Evolutionary conservation across 441 rosid genomes (phyloP).

Genomic region (Dalechampia spathulata): DNA sequence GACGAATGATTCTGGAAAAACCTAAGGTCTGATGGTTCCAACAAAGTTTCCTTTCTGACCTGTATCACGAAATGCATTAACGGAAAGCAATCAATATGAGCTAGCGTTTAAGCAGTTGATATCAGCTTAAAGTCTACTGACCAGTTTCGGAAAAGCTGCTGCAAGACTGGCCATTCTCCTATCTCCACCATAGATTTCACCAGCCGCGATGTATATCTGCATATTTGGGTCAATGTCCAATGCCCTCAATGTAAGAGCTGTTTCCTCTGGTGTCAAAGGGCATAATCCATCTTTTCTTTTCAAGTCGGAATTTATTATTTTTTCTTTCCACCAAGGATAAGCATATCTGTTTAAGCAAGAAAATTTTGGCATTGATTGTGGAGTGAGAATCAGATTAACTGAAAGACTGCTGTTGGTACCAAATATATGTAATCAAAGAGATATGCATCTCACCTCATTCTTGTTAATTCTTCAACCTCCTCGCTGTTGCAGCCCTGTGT

Average conservation of each 20-base stretch:
- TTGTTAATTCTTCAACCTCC: conserved; percentile 78
- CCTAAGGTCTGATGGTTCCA: conserved; percentile 66
- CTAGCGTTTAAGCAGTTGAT: background rate
- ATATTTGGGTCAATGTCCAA: conserved; percentile 65
- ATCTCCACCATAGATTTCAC: conserved; percentile 84
- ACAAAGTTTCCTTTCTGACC: conserved; percentile 84
- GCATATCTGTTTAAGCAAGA: conserved; percentile 54
- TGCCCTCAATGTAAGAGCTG: conserved; percentile 72
- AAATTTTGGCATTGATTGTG: conserved; percentile 5
- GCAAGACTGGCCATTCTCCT: conserved; percentile 71
- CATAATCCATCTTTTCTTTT: conserved; percentile 91
- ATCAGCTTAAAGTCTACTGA: conserved; percentile 27
- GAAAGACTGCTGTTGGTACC: conserved; percentile 3
- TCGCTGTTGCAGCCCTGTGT: conserved; percentile 74
- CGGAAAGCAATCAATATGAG: background rate
- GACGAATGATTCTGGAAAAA: conserved; percentile 89
- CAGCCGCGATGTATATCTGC: conserved; percentile 86
- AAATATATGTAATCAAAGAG: background rate
- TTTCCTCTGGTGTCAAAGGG: conserved; percentile 94
- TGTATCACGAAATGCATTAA: conserved; percentile 27
- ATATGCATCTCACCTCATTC: conserved; percentile 61
- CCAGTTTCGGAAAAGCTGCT: conserved; percentile 66
- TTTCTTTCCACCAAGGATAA: conserved; percentile 98
- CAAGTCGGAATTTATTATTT: conserved; percentile 72
- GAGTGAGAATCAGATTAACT: background rate